Evolutionary conservation across 2,329 filamentous ascomycete species (phyloP), one percentile per base, ranked within the genome.

Genomic region (Escovopsis sp.): DNA sequence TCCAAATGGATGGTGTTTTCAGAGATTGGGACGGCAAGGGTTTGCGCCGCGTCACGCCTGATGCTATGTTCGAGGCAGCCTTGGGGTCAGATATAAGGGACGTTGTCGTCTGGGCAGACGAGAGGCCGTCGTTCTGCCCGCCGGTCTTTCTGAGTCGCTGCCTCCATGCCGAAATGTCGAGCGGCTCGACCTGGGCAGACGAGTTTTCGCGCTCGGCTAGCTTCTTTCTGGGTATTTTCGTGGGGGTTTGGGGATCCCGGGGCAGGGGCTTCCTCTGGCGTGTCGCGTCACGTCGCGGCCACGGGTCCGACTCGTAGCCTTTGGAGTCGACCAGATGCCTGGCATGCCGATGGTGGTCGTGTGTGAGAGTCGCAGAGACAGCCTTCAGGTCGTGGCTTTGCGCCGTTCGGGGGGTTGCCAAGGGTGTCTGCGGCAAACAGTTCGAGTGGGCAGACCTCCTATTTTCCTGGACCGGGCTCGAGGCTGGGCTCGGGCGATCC

Each of bases 91-190:
- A 21, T 7, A 31, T 14, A 4, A 19, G 17, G 23, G 33, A 19
- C 9, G 28, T 15, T 19, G 18, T 10, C 4, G 14, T 15, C 13
- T 23, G 34, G 1, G 14, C 14, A 3, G 28, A 11, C 12, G 35
- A 28, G n/a, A 30, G 17, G 5, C 28, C 28, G 14, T 30, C 28
- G 14, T 8, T 25, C n/a, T 28, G 23, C 3, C 21, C 26, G 13
- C 17, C n/a, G 11, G 33, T 14, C 16, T 33, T 35, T 17, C 27
- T 33, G 21, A 38, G 17, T 27, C 33, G 39, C 27, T 33, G 35
- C 28, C 33, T 40, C 39, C 35, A 38, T 4, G 25, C 21, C 31
- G 39, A 38, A n/a, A 33, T 6, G 16, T 35, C 36, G 2, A 33
- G 30, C 6, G 32, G 29, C 14, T 35, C 33, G 5, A 28, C 30